Conservation (phyloP, 2,329 filamentous ascomycete genomes). For the Pyricularia sp. region DNA sequence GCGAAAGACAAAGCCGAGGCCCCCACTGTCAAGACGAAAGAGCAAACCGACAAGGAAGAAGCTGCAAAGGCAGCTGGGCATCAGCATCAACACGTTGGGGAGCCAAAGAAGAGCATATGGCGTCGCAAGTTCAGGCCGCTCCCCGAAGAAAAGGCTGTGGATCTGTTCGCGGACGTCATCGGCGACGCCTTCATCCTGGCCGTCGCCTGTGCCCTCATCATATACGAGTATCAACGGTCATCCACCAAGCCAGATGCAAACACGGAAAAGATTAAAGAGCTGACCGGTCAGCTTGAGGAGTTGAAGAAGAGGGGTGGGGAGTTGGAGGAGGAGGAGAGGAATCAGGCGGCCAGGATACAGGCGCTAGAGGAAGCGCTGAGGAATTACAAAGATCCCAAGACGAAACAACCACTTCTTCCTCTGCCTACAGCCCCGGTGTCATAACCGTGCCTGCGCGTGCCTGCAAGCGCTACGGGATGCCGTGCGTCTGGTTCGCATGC, state of each 20-base stretch:
- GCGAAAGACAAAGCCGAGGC: constrained; percentile 50
- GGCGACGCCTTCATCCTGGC: constrained; percentile 50
- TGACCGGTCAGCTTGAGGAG: constrained; percentile 34
- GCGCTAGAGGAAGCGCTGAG: constrained; percentile 40
- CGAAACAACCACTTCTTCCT: constrained; percentile 39
- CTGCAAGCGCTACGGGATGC: background rate
- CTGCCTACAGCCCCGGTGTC: constrained; percentile 11
- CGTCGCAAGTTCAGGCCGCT: constrained; percentile 47
- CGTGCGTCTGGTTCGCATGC: background rate
- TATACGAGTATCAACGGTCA: constrained; percentile 49
- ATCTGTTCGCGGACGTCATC: constrained; percentile 52
- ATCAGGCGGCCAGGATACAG: constrained; percentile 31
- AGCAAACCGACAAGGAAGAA: constrained; percentile 43
- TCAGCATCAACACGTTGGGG: background rate
- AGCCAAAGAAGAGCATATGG: constrained; percentile 36
- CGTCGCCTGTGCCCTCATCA: constrained; percentile 42
- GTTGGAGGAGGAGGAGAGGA: constrained; percentile 33
- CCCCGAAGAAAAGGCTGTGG: constrained; percentile 52
- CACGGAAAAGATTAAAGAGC: constrained; percentile 36
- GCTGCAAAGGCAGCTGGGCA: constrained; percentile 28
- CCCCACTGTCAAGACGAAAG: constrained; percentile 52
- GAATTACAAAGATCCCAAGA: constrained; percentile 40
- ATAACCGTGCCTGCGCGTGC: background rate
- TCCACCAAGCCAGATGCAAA: constrained; percentile 48
- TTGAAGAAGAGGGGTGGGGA: constrained; percentile 36